Evolutionary conservation across 1,139 yeast species (phyloP), one percentile per base, ranked within the genome.

Genomic region (Candida buenavistaensis): DNA sequence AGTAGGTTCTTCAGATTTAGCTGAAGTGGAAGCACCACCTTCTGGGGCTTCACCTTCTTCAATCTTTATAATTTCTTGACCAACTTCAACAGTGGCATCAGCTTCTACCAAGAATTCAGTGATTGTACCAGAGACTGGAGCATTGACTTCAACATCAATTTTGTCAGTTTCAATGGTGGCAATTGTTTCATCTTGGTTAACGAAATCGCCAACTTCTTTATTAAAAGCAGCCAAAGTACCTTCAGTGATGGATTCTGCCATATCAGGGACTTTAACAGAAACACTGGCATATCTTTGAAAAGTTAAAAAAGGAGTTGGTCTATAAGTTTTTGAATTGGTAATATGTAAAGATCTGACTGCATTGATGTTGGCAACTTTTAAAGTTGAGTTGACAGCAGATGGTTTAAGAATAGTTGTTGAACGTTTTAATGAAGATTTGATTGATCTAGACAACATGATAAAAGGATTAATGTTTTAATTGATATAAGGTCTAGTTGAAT

Each of bases 101-200:
- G 89, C 86, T 35, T 71, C 68, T 46, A 83, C 96, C 52, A 88
- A 77, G 44, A 87, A 68, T 63, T 90, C 96, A 36, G 84, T 81
- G 55, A 92, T 74, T 41, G 90, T 88, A 68, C 98, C 99, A 32
- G 94, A 63, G 39, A 87, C 78, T 43, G 98, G 98, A 11, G 98
- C 82, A 62, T 89, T 92, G 45, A 92, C 97, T 60, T 92, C 95
- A 37, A 92, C 95, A 57, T 92, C 98, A 54, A 94, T 89, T 74
- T 94, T 94, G 64, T 92, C 99, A 37, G 99, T 92, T 70, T 92
- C 99, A 52, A 92, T 90, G 48, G 97, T 90, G 42, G 98, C 98
- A 51, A 92, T 74, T 49, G 88, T 81, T 66, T 92, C 98, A 62
- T 92, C 98, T 50, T 72, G 80, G 40, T 75, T 78, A 39, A 94